Conservation (phyloP, 2,329 filamentous ascomycete genomes). For the Cladosporium sp. region DNA sequence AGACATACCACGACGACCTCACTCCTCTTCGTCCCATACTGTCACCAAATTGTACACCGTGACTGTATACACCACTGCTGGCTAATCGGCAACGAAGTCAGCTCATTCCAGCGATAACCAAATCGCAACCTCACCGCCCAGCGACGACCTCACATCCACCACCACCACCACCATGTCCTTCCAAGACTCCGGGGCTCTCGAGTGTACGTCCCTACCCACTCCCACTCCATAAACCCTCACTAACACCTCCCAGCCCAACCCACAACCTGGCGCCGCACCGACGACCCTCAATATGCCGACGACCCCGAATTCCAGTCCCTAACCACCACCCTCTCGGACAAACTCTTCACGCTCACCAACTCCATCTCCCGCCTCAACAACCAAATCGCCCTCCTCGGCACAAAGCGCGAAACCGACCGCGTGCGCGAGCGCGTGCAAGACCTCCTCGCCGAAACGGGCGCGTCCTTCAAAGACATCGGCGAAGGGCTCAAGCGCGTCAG, state of each 20-base stretch:
- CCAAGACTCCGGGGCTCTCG: slow-evolving; percentile 20
- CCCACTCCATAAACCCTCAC: background rate
- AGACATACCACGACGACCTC: too few species aligned
- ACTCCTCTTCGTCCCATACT: too few species aligned
- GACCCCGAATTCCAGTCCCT: slow-evolving; percentile 87
- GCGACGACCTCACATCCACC: background rate
- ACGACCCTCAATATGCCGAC: slow-evolving; percentile 76
- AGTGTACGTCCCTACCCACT: slow-evolving; percentile 16
- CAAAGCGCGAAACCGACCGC: slow-evolving; percentile 83
- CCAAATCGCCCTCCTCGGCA: slow-evolving; percentile 82
- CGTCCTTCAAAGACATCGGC: slow-evolving; percentile 84
- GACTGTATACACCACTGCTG: too few species aligned
- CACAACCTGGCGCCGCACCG: slow-evolving; percentile 61
- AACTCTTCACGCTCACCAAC: slow-evolving; percentile 82
- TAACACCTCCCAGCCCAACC: slow-evolving; percentile 50
- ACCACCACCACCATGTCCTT: slow-evolving; percentile 22
- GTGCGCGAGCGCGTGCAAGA: slow-evolving; percentile 87
- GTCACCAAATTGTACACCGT: too few species aligned
- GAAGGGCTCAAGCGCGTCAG: slow-evolving; percentile 92
- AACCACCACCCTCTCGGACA: slow-evolving; percentile 77
- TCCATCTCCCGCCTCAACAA: slow-evolving; percentile 82
- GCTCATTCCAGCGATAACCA: too few species aligned
- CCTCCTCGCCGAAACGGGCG: slow-evolving; percentile 78
- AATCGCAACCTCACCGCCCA: background rate
- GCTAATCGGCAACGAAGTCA: too few species aligned